These are phyloP conservation scores for Geosmithia flava DNA, from an alignment of 2,329 filamentous ascomycete genomes.

Conservation along the genomic window DNA sequence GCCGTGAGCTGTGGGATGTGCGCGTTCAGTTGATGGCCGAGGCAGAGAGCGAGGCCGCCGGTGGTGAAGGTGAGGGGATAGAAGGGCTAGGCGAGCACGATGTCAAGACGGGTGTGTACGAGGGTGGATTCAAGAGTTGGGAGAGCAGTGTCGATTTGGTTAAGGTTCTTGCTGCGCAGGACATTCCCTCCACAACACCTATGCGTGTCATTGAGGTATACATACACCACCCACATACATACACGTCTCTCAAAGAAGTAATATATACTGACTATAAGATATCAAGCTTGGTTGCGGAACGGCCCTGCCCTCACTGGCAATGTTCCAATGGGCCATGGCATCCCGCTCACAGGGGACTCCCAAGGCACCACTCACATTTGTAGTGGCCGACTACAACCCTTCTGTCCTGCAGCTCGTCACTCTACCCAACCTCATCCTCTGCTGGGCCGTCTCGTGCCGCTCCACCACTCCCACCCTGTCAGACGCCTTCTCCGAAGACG, in stretches of 20 bases:
- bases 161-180: slow-evolving; percentile 43
- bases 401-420: slow-evolving; percentile 68
- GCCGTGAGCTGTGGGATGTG: slow-evolving; percentile 72
- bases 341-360: slow-evolving; percentile 5
- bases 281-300: slow-evolving; percentile 65
- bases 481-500: slow-evolving; percentile 32
- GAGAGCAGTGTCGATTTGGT: slow-evolving; percentile 75
- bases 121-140: slow-evolving; percentile 85
- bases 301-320: slow-evolving; percentile 57
- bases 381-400: slow-evolving; percentile 69
- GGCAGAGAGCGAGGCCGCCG: slow-evolving; percentile 35
- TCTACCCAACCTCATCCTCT: slow-evolving; percentile 63
- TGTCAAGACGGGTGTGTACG: slow-evolving; percentile 71
- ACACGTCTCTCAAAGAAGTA: not conserved
- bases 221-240: slow-evolving; percentile 22
- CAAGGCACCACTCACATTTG: slow-evolving; percentile 36
- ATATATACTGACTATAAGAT: not conserved
- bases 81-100: slow-evolving; percentile 54
- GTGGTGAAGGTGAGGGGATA: slow-evolving; percentile 16
- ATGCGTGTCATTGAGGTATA: slow-evolving; percentile 42
- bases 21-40: slow-evolving; percentile 71
- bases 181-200: slow-evolving; percentile 8
- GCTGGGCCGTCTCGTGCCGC: slow-evolving; percentile 44
- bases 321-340: slow-evolving; percentile 48
- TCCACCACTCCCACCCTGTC: slow-evolving; percentile 22